A percentile compares a stretch with the other conserved stretches of the same genome.
Evolutionary conservation across 2,329 filamentous ascomycete genomes (phyloP).

Genomic region (Nannizziopsis arthrosporioides): DNA sequence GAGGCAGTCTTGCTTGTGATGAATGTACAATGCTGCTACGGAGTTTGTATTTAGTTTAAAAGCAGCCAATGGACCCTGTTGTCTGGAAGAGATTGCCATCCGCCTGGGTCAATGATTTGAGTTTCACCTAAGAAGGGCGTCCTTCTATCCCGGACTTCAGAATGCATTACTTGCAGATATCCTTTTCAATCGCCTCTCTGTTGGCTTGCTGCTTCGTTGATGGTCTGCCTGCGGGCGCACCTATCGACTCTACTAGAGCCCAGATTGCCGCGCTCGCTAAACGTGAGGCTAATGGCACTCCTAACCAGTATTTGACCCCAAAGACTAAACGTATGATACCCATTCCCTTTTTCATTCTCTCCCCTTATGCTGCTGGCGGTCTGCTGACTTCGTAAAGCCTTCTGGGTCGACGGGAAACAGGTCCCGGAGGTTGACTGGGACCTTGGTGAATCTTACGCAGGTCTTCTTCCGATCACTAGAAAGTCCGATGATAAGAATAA

Average conservation of each 20-base stretch:
- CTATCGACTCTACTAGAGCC: too few species aligned
- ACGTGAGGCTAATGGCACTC: too few species aligned
- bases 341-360: not conserved
- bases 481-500: slow-evolving; percentile 34
- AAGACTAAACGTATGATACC: slow-evolving; percentile 10
- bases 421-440: slow-evolving; percentile 62
- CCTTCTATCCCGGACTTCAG: not conserved
- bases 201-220: slow-evolving; percentile 7
- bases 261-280: too few species aligned
- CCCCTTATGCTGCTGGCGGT: not conserved
- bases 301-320: slow-evolving; percentile 3
- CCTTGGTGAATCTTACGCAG: slow-evolving; percentile 42
- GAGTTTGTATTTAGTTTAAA: too few species aligned
- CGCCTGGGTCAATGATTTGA: not conserved
- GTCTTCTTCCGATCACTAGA: slow-evolving; percentile 44
- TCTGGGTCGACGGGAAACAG: slow-evolving; percentile 48
- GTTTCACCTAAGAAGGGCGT: not conserved
- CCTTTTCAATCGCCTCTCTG: slow-evolving; percentile 5
- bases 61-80: too few species aligned
- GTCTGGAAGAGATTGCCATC: not conserved
- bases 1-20: too few species aligned
- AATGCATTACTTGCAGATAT: slow-evolving; percentile 10
- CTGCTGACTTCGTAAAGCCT: slow-evolving; percentile 38
- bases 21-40: too few species aligned
- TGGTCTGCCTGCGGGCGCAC: not conserved